Evolutionary conservation across 2,329 filamentous ascomycete genomes (phyloP), one percentile per base, ranked within the genome.

Genomic region (Colletotrichum sojae): DNA sequence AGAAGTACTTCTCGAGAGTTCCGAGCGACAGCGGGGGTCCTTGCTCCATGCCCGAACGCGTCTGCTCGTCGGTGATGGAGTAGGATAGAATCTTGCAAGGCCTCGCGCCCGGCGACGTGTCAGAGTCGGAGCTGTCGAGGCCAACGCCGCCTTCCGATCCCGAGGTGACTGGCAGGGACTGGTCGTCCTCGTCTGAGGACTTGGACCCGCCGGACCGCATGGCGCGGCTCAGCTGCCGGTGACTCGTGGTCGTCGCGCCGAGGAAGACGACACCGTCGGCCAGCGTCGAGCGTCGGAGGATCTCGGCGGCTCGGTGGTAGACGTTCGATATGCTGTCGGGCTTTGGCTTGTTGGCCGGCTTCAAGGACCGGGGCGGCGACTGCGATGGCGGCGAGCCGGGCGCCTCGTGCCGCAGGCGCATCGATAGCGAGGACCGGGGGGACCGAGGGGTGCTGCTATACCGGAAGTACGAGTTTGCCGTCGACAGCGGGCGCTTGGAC

Each of bases 251-350:
- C 1, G 77, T 75, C 4, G 77, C 74, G 2, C 76, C 77, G 22
- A 77, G 76, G 13, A 79, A 59, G 6, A 76, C 76, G 5, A 77
- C 77, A 0, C 77, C 77, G 27, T 79, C 77, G 0, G 77, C 77
- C 10, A 77, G 67, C 0, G 77, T 78, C 0, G 77, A 74, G 18
- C 73, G 71, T 18, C 77, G 76, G 5, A 79, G 57, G 0, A 77
- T 74, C 4, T 77, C 74, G 12, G 77, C 74, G 6, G 77, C 77
- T 4, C 73, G 72, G 5, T 74, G 72, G 39, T 73, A 78, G 71
- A 78, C 73, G 3, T 64, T 73, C 2, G 73, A 73, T 4, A 78
- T 48, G 1, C 73, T 63, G 8, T 76, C 74, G 3, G 57, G 63
- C 16, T 72, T 73, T 1, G 69, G 69, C 16, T 71, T 67, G 16